These are phyloP conservation scores for Solanum piurae DNA, from an alignment of 257 asterid species.

Conservation along the genomic window DNA sequence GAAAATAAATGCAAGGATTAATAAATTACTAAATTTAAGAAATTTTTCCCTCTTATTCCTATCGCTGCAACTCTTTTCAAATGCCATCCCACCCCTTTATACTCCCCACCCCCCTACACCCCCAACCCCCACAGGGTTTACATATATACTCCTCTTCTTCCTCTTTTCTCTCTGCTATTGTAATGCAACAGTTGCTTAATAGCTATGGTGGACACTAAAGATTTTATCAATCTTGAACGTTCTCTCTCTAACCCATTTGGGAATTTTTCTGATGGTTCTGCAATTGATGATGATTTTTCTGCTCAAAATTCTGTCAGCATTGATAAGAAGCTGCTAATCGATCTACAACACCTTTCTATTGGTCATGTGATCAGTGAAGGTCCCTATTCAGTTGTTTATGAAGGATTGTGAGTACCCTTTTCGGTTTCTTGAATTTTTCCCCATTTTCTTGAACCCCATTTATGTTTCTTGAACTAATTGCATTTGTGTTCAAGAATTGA, in stretches of 20 bases:
- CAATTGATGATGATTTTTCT: not conserved
- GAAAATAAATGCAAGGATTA: not conserved
- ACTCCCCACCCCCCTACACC: not conserved
- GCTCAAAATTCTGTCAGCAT: slow-evolving; percentile 8
- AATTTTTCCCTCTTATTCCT: slow-evolving; percentile 32
- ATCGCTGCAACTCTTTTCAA: slow-evolving; percentile 22
- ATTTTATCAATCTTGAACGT: not conserved
- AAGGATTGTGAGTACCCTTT: slow-evolving; percentile 39
- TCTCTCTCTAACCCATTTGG: not conserved
- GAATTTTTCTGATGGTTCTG: not conserved
- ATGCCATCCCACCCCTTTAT: slow-evolving; percentile 4
- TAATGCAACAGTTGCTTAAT: slow-evolving; percentile 6
- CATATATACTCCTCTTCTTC: not conserved
- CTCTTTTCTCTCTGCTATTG: not conserved
- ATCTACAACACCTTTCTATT: slow-evolving; percentile 20
- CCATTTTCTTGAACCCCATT: not conserved
- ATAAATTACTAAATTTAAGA: slow-evolving; percentile 6
- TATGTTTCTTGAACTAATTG: not conserved
- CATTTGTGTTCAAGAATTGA: not conserved
- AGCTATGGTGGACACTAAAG: not conserved
- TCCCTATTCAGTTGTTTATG: slow-evolving; percentile 31
- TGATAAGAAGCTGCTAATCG: slow-evolving; percentile 26
- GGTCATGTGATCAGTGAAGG: slow-evolving; percentile 49
- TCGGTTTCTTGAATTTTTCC: not conserved
- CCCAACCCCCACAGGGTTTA: not conserved